Evolutionary conservation across 228 moss, liverwort and hornwort genomes (phyloP), one percentile per base, ranked within the genome.

Genomic region (Sphagnum magellanicum): DNA sequence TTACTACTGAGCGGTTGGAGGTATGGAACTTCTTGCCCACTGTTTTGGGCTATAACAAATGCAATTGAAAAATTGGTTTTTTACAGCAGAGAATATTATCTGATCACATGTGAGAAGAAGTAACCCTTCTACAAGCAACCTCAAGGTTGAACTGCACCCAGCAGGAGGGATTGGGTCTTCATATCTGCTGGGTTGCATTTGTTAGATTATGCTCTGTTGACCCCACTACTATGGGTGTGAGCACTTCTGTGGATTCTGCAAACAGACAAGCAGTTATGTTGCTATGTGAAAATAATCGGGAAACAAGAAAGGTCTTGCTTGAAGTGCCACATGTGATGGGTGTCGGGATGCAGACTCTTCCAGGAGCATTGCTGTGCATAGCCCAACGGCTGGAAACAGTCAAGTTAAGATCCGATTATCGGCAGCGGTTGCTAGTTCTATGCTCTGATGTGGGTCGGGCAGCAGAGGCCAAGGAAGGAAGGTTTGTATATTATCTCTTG

Each of bases 381-480:
- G 89, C 87, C 13, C 85, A 77, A 79, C 84, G 83, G 59, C 83
- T 93, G 14, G 73, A 82, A 68, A 81, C 82, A 63, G 71, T 76
- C 63, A 52, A 69, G 65, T 69, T 91, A 16, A 79, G 93, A 72
- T 66, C 75, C 55, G 91, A 91, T 70, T 91, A 77, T 67, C 78
- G 87, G 67, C 78, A 82, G 67, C 85, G 93, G 51, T 75, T 91
- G 78, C 68, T 93, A 74, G 81, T 79, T 64, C 79, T 91, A 71
- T 91, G 91, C 75, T 87, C 84, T 69, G 89, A 91, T 81, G 91
- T 89, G 73, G 87, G 89, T 68, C 78, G 74, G 64, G 77, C 84
- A 59, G 87, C 87, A 55, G 93, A 89, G 81, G 79, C 83, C 77
- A 87, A 84, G 79, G 77, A 71, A 67, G 84, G 85, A 81, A 92